These are phyloP conservation scores for Naganishia antarctica DNA, from an alignment of 768 basidiomycete genomes.

Conservation along the genomic window DNA sequence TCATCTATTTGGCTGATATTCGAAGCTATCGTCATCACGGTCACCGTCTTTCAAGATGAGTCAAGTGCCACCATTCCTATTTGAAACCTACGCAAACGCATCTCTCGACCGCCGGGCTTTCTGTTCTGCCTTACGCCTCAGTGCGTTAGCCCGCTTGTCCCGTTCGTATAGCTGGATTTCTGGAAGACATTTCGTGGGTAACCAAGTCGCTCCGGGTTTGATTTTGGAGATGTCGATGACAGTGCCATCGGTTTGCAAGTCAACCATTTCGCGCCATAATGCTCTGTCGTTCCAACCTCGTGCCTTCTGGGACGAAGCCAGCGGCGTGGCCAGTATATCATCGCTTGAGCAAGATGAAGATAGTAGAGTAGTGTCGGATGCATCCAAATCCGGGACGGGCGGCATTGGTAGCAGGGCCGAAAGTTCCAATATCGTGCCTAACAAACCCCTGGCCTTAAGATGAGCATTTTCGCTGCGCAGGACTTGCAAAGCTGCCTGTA, in stretches of 20 bases:
- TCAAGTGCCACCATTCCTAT: no score
- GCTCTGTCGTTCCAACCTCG: conserved; percentile 70
- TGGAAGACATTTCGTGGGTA: conserved; percentile 73
- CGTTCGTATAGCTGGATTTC: conserved; percentile 74
- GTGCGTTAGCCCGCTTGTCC: conserved; percentile 67
- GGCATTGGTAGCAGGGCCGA: conserved; percentile 57
- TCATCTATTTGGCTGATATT: not conserved
- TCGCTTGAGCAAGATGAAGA: conserved; percentile 50
- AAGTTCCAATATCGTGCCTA: conserved; percentile 71
- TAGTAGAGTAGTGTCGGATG: conserved; percentile 62
- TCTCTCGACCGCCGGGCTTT: not conserved
- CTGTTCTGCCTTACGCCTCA: conserved; percentile 62
- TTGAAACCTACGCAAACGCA: no score
- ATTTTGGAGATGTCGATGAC: conserved; percentile 74
- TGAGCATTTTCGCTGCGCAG: conserved; percentile 89
- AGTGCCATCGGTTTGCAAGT: conserved; percentile 71
- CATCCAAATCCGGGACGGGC: conserved; percentile 44
- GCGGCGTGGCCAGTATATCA: conserved; percentile 26
- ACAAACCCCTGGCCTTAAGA: conserved; percentile 84
- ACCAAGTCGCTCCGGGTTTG: conserved; percentile 64
- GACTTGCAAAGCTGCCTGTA: conserved; percentile 86
- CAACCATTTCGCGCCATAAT: conserved; percentile 82
- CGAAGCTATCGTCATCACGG: not conserved
- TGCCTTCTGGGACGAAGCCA: conserved; percentile 54
- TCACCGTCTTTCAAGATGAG: no score